phyloP scores from a whole-genome alignment of 495 filamentous ascomycete species.

The Astrothelium subdiscretum region DNA sequence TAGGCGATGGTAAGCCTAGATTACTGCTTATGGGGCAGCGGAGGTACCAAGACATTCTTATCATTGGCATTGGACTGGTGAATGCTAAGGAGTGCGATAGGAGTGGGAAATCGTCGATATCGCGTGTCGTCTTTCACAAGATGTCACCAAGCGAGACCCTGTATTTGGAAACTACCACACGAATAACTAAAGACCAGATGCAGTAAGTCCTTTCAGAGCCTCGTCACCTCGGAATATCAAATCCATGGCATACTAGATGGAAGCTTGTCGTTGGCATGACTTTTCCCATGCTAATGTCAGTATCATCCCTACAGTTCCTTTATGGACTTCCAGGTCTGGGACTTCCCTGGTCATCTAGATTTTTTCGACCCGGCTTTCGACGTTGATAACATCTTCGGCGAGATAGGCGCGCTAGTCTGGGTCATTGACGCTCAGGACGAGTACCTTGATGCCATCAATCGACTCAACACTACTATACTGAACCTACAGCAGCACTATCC shows the following conservation, averaged over 20 bases:
- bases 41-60: constrained; percentile 41
- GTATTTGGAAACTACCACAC: constrained; percentile 85
- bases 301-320: constrained; percentile 57
- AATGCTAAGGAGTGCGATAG: constrained; percentile 33
- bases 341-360: constrained; percentile 89
- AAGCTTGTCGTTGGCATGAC: not conserved
- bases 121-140: constrained; percentile 95
- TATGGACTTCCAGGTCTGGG: constrained; percentile 98
- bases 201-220: constrained; percentile 47
- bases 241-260: not conserved
- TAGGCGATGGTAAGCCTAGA: constrained; percentile 57
- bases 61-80: not conserved
- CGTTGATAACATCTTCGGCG: constrained; percentile 82
- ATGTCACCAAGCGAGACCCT: constrained; percentile 89
- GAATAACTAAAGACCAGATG: constrained; percentile 84
- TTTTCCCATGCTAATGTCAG: constrained; percentile 13
- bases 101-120: constrained; percentile 95
- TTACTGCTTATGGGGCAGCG: constrained; percentile 91
- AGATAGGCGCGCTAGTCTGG: constrained; percentile 91
- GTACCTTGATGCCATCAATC: constrained; percentile 76
- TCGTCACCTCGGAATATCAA: not conserved
- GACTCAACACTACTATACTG: constrained; percentile 78
- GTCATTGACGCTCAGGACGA: constrained; percentile 97
- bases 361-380: constrained; percentile 78
- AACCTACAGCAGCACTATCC: constrained; percentile 79